phyloP scores from a whole-genome alignment of 106 monocot genomes.

The Iris macrosiphon region DNA sequence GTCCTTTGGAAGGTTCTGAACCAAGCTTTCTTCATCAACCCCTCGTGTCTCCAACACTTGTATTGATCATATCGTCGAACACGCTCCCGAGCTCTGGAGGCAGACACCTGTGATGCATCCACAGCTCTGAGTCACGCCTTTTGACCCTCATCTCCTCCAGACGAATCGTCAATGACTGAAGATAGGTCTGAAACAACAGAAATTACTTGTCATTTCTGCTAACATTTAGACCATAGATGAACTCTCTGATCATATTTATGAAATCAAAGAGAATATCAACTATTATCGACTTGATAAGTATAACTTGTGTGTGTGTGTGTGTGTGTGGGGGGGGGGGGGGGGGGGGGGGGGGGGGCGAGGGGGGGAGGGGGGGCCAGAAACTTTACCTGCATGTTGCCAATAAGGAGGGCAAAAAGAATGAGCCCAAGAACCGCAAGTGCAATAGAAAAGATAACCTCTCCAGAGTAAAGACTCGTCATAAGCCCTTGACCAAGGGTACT shows the following conservation, averaged over 20 bases:
- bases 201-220: not conserved
- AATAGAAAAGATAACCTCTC: slow-evolving; percentile 90
- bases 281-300: too few relatives aligned
- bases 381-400: slow-evolving; percentile 97
- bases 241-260: too few relatives aligned
- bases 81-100: slow-evolving; percentile 73
- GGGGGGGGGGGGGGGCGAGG: too few relatives aligned
- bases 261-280: too few relatives aligned
- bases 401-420: slow-evolving; percentile 89
- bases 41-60: slow-evolving; percentile 91
- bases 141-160: slow-evolving; percentile 94
- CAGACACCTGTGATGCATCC: slow-evolving; percentile 92
- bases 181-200: slow-evolving; percentile 59
- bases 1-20: slow-evolving; percentile 70
- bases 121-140: slow-evolving; percentile 92
- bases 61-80: slow-evolving; percentile 90
- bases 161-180: slow-evolving; percentile 67
- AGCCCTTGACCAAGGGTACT: slow-evolving; percentile 97
- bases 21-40: slow-evolving; percentile 78
- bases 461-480: slow-evolving; percentile 62
- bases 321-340: too few relatives aligned
- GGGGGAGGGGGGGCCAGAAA: not conserved
- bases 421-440: slow-evolving; percentile 73
- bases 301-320: too few relatives aligned
- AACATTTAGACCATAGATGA: too few relatives aligned